A percentile compares a stretch with the other conserved stretches of the same genome.
Conservation (phyloP, 176 grass and related monocot species). For the Hordeum marinum region DNA sequence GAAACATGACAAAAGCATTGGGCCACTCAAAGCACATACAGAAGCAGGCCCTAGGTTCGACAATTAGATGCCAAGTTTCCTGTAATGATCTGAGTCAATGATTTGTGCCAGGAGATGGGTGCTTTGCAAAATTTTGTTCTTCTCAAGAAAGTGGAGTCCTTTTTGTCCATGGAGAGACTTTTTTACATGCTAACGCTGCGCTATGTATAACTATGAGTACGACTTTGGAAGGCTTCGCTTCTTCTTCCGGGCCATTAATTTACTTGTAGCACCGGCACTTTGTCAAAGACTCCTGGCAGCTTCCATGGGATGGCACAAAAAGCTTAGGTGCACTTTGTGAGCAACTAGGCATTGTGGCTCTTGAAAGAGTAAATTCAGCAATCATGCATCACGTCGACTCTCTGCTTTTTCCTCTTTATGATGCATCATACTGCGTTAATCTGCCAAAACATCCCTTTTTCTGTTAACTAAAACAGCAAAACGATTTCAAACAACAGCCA, state of each 20-base stretch:
- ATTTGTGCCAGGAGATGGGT: conserved; percentile 16
- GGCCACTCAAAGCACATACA: conserved; percentile 45
- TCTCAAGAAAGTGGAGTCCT: conserved; percentile 51
- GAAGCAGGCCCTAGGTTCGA: conserved; percentile 36
- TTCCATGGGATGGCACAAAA: conserved; percentile 36
- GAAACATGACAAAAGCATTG: conserved; percentile 40
- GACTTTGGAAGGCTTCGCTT: no score
- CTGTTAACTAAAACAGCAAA: neutral
- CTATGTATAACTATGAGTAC: no score
- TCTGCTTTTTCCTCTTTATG: neutral
- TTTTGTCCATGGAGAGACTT: conserved; percentile 18
- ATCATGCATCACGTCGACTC: conserved; percentile 22
- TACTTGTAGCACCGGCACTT: conserved; percentile 30
- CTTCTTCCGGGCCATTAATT: neutral
- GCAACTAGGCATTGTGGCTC: conserved; percentile 14
- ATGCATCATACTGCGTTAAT: neutral
- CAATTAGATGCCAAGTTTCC: conserved; percentile 18
- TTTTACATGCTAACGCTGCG: neutral
- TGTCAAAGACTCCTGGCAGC: conserved; percentile 18
- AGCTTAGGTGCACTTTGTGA: conserved; percentile 27
- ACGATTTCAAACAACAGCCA: neutral
- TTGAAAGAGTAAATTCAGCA: conserved; percentile 22
- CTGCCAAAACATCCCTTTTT: neutral
- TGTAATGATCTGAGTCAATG: conserved; percentile 28
- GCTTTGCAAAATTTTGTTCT: conserved; percentile 27